Percentiles rank a stretch among this genome's conserved stretches.
Evolutionary conservation across 768 basidiomycete genomes (phyloP).

Genomic region (Calocera viscosa): DNA sequence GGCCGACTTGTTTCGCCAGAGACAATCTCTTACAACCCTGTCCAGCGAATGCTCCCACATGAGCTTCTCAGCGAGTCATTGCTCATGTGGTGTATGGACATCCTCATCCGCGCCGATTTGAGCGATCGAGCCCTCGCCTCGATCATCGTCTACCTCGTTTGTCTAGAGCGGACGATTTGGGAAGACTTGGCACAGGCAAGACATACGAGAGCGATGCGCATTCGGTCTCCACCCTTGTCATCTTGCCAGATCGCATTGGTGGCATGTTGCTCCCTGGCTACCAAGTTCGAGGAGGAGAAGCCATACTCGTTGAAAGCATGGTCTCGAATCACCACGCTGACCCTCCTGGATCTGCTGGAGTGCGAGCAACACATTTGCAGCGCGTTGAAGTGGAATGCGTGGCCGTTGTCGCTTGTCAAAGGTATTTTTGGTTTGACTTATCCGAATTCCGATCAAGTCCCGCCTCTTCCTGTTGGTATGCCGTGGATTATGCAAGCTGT

Average conservation of each 20-base stretch:
- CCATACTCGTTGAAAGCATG: neutral
- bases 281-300: constrained; percentile 3
- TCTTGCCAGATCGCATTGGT: neutral
- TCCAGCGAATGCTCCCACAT: neutral
- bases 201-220: neutral
- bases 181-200: neutral
- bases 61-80: neutral
- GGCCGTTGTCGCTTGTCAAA: neutral
- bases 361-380: neutral
- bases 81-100: neutral
- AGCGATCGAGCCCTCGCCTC: neutral
- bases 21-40: neutral
- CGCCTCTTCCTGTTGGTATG: neutral
- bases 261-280: neutral
- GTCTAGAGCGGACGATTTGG: neutral
- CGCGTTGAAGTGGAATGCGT: neutral
- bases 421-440: neutral
- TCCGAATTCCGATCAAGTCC: neutral
- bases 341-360: neutral
- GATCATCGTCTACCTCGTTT: neutral
- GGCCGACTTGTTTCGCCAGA: neutral
- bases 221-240: neutral
- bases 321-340: neutral
- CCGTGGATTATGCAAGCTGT: neutral
- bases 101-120: neutral